Percentiles rank a stretch among this genome's conserved stretches.
Conservation (phyloP, 805 yeast genomes). For the Nakazawaea molendinolei region DNA sequence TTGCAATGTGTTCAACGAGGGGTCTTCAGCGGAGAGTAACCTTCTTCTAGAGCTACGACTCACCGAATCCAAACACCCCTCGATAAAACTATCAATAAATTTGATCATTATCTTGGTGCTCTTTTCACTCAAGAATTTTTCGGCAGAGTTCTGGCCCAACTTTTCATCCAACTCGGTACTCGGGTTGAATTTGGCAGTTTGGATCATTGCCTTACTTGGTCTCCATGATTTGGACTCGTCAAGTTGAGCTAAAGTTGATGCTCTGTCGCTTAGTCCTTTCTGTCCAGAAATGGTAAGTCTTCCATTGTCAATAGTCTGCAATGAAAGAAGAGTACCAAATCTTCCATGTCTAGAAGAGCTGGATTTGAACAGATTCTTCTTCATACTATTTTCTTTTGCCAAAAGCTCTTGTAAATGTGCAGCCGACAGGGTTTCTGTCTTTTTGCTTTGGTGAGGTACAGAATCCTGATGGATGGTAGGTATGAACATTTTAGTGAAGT, state of each 20-base stretch:
- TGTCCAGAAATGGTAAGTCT: conserved; percentile 71
- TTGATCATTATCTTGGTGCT: conserved; percentile 26
- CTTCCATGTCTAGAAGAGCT: conserved; percentile 78
- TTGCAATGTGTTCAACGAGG: conserved; percentile 27
- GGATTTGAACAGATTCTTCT: conserved; percentile 38
- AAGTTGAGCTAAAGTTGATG: conserved; percentile 29
- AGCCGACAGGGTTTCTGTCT: background rate
- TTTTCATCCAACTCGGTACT: conserved; percentile 23
- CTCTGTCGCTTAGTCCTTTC: conserved; percentile 44
- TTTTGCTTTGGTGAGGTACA: conserved; percentile 4
- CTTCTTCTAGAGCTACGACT: conserved; percentile 44
- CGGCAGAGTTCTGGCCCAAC: conserved; percentile 15
- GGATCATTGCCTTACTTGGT: conserved; percentile 13
- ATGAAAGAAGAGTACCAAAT: conserved; percentile 79
- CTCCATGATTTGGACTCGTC: conserved; percentile 69
- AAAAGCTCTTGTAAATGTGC: conserved; percentile 43
- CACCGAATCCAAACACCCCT: conserved; percentile 69
- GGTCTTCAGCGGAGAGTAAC: conserved; percentile 26
- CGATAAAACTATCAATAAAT: conserved; percentile 56
- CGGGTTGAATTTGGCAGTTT: conserved; percentile 19
- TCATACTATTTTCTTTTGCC: conserved; percentile 52
- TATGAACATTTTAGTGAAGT: conserved; percentile 26
- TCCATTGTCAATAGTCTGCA: conserved; percentile 53
- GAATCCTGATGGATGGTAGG: too few relatives aligned
- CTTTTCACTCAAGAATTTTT: conserved; percentile 24